Evolutionary conservation across 345 rosid genomes (phyloP), one percentile per base, ranked within the genome.

Genomic region (Noccaea caerulescens): DNA sequence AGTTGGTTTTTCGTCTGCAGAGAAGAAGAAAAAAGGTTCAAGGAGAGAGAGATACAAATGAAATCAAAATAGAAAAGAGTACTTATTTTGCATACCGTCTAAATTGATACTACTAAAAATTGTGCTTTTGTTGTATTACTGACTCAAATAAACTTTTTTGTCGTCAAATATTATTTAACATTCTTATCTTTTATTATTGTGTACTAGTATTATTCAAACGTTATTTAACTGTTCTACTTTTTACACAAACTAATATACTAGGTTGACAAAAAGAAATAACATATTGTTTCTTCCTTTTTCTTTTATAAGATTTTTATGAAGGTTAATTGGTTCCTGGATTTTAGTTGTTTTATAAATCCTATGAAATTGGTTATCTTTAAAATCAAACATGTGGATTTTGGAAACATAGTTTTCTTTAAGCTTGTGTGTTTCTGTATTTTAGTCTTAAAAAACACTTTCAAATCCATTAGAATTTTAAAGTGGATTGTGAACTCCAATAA

Each of bases 1-100:
- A 30, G 47, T 47, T 16, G 36, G 68, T 50, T 39, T 70, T 60
- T 50, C 8, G 75, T 70, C 18, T 70, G 75, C 59, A 60, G 68
- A 71, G 68, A 12, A 50, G 13, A 38, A 9, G 68, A 46, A 30
- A 23, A 10, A 20, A 8, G 20, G 25, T 56, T 56, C 7, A 68
- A 59, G 18, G 44, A 41, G 41, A 16, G 18, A 60, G 10, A 60
- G 6, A 59, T 6, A 2, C 3, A 38, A n/a, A 44, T n/a, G 7
- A 27, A 52, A 53, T 23, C 12, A 3, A 9, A 66, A 18, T 4
- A 3, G 3, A 5, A 60, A 3, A 18, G 1, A 36, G 10, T 66
- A 8, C 1, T 47, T 7, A 37, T 37, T 39, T 25, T 41, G 9
- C 36, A 43, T 50, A 13, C 37, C 56, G 69, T 50, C 38, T 10